A percentile compares a stretch with the other conserved stretches of the same genome.
Conservation (phyloP, 139 green algal species). For the Tetradesmus lagerheimii region DNA sequence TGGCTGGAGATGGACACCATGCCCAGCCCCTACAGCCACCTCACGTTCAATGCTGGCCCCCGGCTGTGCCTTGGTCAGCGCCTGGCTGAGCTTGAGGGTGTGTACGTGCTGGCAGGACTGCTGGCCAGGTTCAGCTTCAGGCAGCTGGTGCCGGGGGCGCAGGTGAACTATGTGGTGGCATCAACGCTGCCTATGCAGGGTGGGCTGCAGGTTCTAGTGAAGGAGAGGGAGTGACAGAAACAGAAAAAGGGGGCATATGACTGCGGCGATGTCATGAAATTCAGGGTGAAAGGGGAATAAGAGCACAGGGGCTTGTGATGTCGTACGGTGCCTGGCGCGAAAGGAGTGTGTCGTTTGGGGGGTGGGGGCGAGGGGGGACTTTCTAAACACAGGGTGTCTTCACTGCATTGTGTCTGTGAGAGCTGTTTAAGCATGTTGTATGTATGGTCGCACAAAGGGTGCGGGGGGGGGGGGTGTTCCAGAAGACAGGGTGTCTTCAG, state of each 20-base stretch:
- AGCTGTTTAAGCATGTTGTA: too few relatives aligned
- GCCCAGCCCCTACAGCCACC: constrained; percentile 37
- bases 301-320: not conserved
- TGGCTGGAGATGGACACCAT: constrained; percentile 32
- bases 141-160: not conserved
- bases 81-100: constrained; percentile 47
- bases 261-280: not conserved
- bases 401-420: too few relatives aligned
- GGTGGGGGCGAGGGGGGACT: too few relatives aligned
- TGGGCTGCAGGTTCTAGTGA: not conserved
- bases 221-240: not conserved
- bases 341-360: too few relatives aligned
- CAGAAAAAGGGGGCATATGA: not conserved
- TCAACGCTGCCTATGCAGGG: constrained; percentile 35
- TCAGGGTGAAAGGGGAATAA: not conserved
- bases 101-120: constrained; percentile 44
- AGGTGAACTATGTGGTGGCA: not conserved
- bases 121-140: constrained; percentile 21
- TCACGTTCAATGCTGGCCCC: constrained; percentile 37
- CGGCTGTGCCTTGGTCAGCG: constrained; percentile 41
- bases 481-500: too few relatives aligned
- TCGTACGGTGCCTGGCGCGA: too few relatives aligned
- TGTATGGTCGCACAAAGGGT: too few relatives aligned
- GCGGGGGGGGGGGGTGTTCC: too few relatives aligned
- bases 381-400: too few relatives aligned